Base-by-base conservation (phyloP, 1,139 yeast species). In the Candida sanyaensis region DNA sequence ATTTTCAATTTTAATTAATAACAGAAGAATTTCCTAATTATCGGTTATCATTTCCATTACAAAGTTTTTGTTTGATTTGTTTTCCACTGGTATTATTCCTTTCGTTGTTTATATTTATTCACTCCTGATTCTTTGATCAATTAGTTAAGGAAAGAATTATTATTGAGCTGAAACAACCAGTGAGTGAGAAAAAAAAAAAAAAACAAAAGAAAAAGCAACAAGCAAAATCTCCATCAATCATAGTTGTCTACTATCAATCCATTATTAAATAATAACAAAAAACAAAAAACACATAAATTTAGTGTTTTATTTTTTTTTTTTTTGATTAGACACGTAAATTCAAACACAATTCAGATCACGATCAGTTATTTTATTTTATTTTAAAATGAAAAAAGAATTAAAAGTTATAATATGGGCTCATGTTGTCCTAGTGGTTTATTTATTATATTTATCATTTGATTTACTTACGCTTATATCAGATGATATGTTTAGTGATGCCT, bases 401-500 rank as follows among this genome's bases (percentile, higher is more conserved):
- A 80, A 80, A 56, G 79, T 77, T 56, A 73, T 87, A 47, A 61
- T 86, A 42, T 73, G 77, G 64, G 83, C 80, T 17, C 91, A 87
- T 59, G 59, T 80, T 13, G 63, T 75, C 17, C 59, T 89, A 29
- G 71, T 88, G 27, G 52, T 79, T 10, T 81, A 82, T 55, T 69
- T 88, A 26, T 65, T 83, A 6, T 88, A 83, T 63, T 78, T 80
- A 59, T 79, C 87, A 6, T 84, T 83, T 58, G 96, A 90, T 65
- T 75, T 91, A 50, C 81, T 91, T 54, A 81, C 95, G 7, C 70
- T 92, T 48, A 74, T 88, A 21, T 75, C 86, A 55, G 96, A 90
- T 62, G 90, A 86, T 62, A 75, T 91, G 1, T 77, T 74, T 57
- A 70, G 77, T 30, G 89, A 85, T 60, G 87, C 87, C 3, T 69